Conservation (phyloP, 129 eudicot species). For the Heracleum sosnowskyi region DNA sequence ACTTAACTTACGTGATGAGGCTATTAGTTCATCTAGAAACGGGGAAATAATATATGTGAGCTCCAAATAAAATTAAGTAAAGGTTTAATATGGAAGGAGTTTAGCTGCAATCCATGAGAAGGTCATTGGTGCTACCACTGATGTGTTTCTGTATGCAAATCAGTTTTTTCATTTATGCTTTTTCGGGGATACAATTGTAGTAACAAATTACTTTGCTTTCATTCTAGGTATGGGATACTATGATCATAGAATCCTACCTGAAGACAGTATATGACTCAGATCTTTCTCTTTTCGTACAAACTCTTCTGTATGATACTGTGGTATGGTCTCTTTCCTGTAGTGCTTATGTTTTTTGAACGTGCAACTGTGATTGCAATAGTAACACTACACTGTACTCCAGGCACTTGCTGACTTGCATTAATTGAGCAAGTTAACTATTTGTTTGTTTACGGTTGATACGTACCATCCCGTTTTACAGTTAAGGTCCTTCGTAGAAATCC, state of each 20-base stretch:
- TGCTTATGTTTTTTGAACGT: not conserved
- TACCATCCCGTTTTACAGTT: not conserved
- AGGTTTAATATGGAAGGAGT: too few species aligned
- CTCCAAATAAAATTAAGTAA: too few species aligned
- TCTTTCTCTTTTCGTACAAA: slow-evolving; percentile 51
- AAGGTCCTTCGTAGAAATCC: not conserved
- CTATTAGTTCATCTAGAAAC: too few species aligned
- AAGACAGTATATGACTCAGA: slow-evolving; percentile 60
- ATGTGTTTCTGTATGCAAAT: too few species aligned
- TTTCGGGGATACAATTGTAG: not conserved
- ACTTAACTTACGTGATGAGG: too few species aligned
- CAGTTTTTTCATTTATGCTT: not conserved
- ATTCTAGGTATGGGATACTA: slow-evolving; percentile 87
- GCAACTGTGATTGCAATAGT: not conserved
- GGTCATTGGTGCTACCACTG: too few species aligned
- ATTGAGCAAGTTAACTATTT: not conserved
- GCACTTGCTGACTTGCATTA: not conserved
- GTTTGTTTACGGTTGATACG: not conserved
- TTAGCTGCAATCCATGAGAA: too few species aligned
- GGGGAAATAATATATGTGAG: too few species aligned
- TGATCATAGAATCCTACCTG: slow-evolving; percentile 86
- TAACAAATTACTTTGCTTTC: not conserved
- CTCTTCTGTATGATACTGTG: slow-evolving; percentile 65
- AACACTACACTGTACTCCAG: not conserved
- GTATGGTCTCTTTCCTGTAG: slow-evolving; percentile 31